phyloP scores from a whole-genome alignment of 2,329 filamentous ascomycete genomes.

The Fusarium tjaetaba region DNA sequence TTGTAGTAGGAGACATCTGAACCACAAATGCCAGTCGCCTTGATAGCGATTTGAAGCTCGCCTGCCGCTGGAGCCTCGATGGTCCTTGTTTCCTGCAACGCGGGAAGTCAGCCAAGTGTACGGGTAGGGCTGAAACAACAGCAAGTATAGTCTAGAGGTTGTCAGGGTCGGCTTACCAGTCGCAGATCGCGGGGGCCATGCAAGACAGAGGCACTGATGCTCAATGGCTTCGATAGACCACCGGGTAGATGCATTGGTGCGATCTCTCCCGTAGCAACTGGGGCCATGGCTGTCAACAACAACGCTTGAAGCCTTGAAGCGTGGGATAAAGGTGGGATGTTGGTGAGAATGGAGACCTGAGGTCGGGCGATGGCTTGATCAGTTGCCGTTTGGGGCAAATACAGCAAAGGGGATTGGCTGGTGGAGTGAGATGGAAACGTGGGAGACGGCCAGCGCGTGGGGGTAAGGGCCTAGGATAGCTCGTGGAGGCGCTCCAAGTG shows the following conservation, averaged over 20 bases:
- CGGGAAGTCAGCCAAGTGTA: conserved; percentile 25
- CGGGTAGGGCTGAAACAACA: conserved; percentile 37
- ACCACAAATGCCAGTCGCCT: conserved; percentile 74
- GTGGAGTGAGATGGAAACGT: conserved; percentile 34
- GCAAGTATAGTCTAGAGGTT: neutral
- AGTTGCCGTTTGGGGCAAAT: conserved; percentile 46
- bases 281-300: conserved; percentile 55
- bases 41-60: conserved; percentile 73
- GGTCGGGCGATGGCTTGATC: conserved; percentile 44
- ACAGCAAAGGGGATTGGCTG: conserved; percentile 44
- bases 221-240: conserved; percentile 53
- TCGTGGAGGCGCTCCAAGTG: conserved; percentile 38
- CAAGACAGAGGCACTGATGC: conserved; percentile 64
- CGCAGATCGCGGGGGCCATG: conserved; percentile 67
- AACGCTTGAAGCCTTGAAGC: conserved; percentile 60
- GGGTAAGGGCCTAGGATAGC: conserved; percentile 40
- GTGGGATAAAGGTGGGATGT: conserved; percentile 69
- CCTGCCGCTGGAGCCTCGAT: conserved; percentile 58
- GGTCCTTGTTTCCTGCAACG: conserved; percentile 59
- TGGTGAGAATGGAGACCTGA: conserved; percentile 39
- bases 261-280: conserved; percentile 58
- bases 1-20: conserved; percentile 78
- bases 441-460: conserved; percentile 43
- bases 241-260: conserved; percentile 57
- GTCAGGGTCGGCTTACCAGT: conserved; percentile 57